phyloP scores from a whole-genome alignment of 495 filamentous ascomycete species.

The Articulospora tetracladia region DNA sequence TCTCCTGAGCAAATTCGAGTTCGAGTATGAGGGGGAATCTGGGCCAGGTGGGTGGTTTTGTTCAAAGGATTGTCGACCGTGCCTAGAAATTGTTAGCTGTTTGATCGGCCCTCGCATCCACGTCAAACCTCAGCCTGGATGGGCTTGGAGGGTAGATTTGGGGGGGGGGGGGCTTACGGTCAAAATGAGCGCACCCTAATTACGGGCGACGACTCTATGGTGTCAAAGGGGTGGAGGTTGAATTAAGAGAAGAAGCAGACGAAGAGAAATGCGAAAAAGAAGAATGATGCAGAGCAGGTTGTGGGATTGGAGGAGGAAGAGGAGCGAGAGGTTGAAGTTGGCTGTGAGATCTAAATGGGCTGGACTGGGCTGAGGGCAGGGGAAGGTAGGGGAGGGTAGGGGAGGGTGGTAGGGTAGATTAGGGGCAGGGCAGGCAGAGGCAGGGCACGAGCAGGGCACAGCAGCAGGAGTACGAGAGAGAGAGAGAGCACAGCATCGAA shows the following conservation, averaged over 20 bases:
- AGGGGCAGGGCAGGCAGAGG: too few relatives aligned
- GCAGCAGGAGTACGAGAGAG: neutral
- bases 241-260: constrained; percentile 3
- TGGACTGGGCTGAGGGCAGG: neutral
- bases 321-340: neutral
- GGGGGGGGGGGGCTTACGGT: constrained; percentile 1
- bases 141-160: neutral
- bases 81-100: constrained; percentile 12
- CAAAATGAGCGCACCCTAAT: constrained; percentile 12
- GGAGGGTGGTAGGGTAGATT: too few relatives aligned
- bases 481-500: too few relatives aligned
- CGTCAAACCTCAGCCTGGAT: constrained; percentile 4
- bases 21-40: neutral
- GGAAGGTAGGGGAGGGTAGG: neutral
- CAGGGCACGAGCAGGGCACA: neutral
- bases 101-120: constrained; percentile 6
- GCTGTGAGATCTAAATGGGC: constrained; percentile 3
- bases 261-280: neutral
- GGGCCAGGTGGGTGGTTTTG: neutral
- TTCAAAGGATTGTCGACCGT: constrained; percentile 16
- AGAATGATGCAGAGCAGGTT: constrained; percentile 4
- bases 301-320: constrained; percentile 1
- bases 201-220: constrained; percentile 11
- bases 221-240: constrained; percentile 9
- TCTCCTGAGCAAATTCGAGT: too few relatives aligned